Evolutionary conservation across 768 basidiomycete species (phyloP).

Genomic region (Auriscalpium orientale): DNA sequence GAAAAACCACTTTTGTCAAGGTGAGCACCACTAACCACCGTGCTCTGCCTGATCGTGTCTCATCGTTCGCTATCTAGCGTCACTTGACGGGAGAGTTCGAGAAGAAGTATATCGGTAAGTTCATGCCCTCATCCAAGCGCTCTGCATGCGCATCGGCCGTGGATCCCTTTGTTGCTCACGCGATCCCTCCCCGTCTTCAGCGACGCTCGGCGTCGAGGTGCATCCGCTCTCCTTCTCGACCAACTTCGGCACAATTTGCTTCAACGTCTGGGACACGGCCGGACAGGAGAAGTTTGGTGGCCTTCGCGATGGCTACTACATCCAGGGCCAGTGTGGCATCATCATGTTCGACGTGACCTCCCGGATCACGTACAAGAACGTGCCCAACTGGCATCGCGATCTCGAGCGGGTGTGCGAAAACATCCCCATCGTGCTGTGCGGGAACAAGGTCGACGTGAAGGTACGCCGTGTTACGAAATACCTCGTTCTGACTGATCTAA

Average conservation of each 20-base stretch:
- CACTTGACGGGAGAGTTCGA: constrained; percentile 99
- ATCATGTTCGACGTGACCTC: constrained; percentile 99
- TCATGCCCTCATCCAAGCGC: not conserved
- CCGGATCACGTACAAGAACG: constrained; percentile 99
- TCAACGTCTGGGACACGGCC: constrained; percentile 99
- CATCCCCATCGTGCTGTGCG: constrained; percentile 98
- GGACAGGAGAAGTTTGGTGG: constrained; percentile 99
- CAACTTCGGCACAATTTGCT: constrained; percentile 98
- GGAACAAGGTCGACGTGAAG: constrained; percentile 99
- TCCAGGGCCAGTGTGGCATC: constrained; percentile 98
- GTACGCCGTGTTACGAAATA: constrained; percentile 33
- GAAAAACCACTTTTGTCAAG: constrained; percentile 99
- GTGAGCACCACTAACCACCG: constrained; percentile 33
- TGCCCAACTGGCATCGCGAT: constrained; percentile 99
- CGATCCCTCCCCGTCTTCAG: constrained; percentile 34
- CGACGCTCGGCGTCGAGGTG: constrained; percentile 98
- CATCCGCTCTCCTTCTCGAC: constrained; percentile 94
- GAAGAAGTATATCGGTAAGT: constrained; percentile 97
- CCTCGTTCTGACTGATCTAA: not conserved
- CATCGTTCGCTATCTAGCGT: constrained; percentile 44
- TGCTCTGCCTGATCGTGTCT: constrained; percentile 37
- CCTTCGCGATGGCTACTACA: constrained; percentile 93
- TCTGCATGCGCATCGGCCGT: not conserved
- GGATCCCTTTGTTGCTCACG: constrained; percentile 6
- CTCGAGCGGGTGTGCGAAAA: constrained; percentile 99